Base-by-base conservation (phyloP, 2,329 filamentous ascomycete genomes). In the Trichoderma koningiopsis region DNA sequence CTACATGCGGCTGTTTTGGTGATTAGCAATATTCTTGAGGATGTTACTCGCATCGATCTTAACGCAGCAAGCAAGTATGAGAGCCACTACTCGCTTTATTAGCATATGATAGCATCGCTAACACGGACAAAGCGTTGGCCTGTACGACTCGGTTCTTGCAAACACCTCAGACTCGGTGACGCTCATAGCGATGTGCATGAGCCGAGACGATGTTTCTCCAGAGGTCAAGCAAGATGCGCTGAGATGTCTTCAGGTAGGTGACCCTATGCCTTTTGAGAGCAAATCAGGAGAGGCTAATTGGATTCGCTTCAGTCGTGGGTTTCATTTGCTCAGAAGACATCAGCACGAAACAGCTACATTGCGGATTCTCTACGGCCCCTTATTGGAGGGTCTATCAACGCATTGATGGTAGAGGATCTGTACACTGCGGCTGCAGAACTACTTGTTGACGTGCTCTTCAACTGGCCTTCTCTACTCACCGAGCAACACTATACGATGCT, bases 261-360 rank as follows among this genome's bases (percentile, higher is more conserved):
- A 75, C 75, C 53, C 76, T 75, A 24, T 49, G 29, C 14, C 37
- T 56, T 31, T 4, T 19, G 2, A 6, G 13, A 79, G 72, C 79
- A 71, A 22, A 75, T 75, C 47, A 76, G 75, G 31, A 47, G 5
- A 37, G 22, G 47, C 66, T 64, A 57, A 62, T 33, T 13, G 29
- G 16, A 13, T n/a, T 31, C 4, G 4, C 8, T 19, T 13, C 57
- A 92, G 89, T 86, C 90, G 5, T 95, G 92, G 91, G 85, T 93
- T 37, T 84, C 88, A 73, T 94, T 93, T 75, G 89, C 89, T 5
- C 91, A 93, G 74, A 86, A 87, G 40, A 84, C 87, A 33, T 88
- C 89, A 61, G 81, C 86, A 3, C 84, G 86, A 57, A 85, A 86
- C 40, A 85, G 85, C 19, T 82, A 86, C 19, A 82, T 91, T 37